phyloP scores from a whole-genome alignment of 139 green algal genomes.

The Astrephomene gubernaculifera region DNA sequence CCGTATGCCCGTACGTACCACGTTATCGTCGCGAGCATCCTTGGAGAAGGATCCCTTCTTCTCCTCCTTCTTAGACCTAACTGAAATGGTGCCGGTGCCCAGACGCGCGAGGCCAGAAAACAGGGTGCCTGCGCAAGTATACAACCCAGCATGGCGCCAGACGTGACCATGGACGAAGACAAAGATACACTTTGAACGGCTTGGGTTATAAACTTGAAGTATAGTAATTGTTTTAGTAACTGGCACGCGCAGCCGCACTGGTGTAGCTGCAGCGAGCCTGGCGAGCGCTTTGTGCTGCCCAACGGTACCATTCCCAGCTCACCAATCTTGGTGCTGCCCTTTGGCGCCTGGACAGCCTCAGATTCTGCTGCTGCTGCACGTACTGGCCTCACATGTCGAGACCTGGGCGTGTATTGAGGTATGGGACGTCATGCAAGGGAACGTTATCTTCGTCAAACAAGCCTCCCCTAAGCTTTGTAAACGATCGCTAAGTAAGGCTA shows the following conservation, averaged over 20 bases:
- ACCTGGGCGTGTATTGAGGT: background rate
- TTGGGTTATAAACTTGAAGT: no score
- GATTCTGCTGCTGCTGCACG: slow-evolving; percentile 8
- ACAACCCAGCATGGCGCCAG: background rate
- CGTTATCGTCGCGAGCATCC: slow-evolving; percentile 28
- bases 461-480: background rate
- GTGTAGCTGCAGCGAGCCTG: background rate
- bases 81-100: background rate
- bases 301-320: background rate
- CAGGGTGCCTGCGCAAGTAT: background rate
- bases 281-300: background rate
- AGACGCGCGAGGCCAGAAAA: slow-evolving; percentile 4
- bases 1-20: slow-evolving; percentile 28
- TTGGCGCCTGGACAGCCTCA: slow-evolving; percentile 9
- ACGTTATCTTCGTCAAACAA: background rate
- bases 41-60: slow-evolving; percentile 6
- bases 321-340: slow-evolving; percentile 15
- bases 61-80: slow-evolving; percentile 27
- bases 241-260: no score
- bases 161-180: no score
- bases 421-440: background rate
- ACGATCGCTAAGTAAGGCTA: no score
- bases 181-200: no score
- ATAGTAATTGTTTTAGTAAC: no score
- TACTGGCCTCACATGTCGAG: background rate